A percentile compares a stretch with the other conserved stretches of the same genome.
phyloP scores from a whole-genome alignment of 331 rosid species.

The Prunus yedoensis region DNA sequence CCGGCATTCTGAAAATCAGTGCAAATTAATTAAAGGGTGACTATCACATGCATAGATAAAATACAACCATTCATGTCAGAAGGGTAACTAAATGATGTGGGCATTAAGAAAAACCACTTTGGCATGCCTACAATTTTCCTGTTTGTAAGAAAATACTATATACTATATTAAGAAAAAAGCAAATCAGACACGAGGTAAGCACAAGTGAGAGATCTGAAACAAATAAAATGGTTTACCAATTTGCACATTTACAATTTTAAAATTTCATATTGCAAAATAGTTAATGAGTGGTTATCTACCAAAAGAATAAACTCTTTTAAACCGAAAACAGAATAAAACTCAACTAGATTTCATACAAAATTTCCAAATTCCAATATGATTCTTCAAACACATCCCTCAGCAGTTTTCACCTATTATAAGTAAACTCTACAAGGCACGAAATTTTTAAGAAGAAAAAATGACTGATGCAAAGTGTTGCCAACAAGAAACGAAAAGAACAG shows the following conservation, averaged over 20 bases:
- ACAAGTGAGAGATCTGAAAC: neutral
- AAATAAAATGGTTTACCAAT: neutral
- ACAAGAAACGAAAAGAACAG: neutral
- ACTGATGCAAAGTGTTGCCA: neutral
- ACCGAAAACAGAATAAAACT: neutral
- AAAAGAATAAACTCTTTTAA: neutral
- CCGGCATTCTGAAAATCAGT: conserved; percentile 51
- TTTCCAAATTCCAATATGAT: neutral
- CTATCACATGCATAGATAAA: neutral
- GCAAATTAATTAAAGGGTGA: conserved; percentile 13
- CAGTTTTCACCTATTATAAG: neutral
- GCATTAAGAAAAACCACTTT: neutral
- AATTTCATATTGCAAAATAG: neutral
- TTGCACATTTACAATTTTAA: too few relatives aligned
- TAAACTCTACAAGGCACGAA: neutral
- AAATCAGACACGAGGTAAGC: neutral
- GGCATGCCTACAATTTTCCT: neutral
- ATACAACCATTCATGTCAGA: neutral
- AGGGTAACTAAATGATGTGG: neutral
- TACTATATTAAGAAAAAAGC: neutral
- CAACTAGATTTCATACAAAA: neutral
- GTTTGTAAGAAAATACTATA: neutral
- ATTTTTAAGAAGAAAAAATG: neutral
- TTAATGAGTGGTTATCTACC: neutral
- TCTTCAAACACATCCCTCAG: neutral